phyloP scores from a whole-genome alignment of 805 yeast species.

The Metschnikowia reukaufii region DNA sequence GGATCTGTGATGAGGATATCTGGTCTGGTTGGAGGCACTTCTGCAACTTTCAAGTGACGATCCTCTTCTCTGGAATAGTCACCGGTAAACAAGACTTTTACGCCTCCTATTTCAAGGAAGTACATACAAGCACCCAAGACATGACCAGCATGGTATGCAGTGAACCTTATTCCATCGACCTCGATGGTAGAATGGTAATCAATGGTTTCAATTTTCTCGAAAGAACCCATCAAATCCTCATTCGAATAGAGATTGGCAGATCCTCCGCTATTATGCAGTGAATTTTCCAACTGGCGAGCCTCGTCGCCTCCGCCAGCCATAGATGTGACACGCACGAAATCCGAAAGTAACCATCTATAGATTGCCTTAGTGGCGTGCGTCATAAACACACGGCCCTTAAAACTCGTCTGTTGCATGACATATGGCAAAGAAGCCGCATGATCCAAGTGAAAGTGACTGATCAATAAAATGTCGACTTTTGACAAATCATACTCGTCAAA shows the following conservation, averaged over 20 bases:
- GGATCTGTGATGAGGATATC: conserved; percentile 88
- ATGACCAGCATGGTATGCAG: conserved; percentile 99
- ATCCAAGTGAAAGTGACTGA: conserved; percentile 95
- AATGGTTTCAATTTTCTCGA: conserved; percentile 87
- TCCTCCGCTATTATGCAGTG: conserved; percentile 19
- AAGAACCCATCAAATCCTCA: conserved; percentile 83
- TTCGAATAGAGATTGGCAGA: conserved; percentile 72
- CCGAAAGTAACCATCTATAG: conserved; percentile 91
- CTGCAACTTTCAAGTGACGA: conserved; percentile 93
- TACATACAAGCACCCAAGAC: conserved; percentile 99
- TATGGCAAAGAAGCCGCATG: conserved; percentile 98
- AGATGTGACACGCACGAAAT: conserved; percentile 87
- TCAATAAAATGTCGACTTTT: conserved; percentile 78
- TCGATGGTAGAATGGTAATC: conserved; percentile 96
- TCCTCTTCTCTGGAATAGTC: conserved; percentile 96
- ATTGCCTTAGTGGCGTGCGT: conserved; percentile 99
- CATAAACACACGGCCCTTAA: conserved; percentile 96
- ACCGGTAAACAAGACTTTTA: conserved; percentile 88
- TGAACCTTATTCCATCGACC: conserved; percentile 89
- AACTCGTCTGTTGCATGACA: conserved; percentile 95
- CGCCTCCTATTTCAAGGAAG: conserved; percentile 90
- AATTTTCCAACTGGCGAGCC: conserved; percentile 18
- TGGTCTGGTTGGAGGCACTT: conserved; percentile 83
- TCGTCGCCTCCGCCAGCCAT: conserved; percentile 46
- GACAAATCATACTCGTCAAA: conserved; percentile 93